Base-by-base conservation (phyloP, 1,139 yeast genomes). In the Geotrichum carabidarum region DNA sequence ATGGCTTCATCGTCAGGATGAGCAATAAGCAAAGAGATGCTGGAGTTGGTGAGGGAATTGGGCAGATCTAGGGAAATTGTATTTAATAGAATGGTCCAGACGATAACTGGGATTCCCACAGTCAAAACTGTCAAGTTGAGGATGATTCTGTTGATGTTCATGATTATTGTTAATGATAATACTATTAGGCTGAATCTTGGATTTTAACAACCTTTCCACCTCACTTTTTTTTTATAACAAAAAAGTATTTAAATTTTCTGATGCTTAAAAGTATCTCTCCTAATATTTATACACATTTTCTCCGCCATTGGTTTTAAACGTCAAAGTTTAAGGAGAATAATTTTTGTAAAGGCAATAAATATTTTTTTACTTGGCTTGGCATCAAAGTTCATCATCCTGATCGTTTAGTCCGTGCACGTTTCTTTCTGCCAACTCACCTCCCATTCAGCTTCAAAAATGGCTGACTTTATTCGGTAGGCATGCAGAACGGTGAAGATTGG, bases 1-100 rank as follows among this genome's bases (percentile, higher is more conserved):
- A 94, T 94, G 55, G 90, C 93, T 70, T 94, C 99, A 68, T 94
- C 99, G 69, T 94, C 99, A 0, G 99, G 99, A 69, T 94, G 99
- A 0, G 96, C 96, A 44, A 90, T 84, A 17, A 93, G 74, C 49
- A 87, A 59, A 18, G 71, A 62, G 43, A 73, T 57, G 32, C 53
- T 38, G 59, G 59, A 43, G 58, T 61, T 56, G 55, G 59, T 48
- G 40, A 65, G 57, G 22, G 48, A 60, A 18, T 32, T 37, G 3
- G 65, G 64, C 42, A 59, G 56, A 12, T 45, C 37, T 18, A 14
- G 30, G 15, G 36, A 27, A 11, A 37, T 18, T 31, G 48, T n/a
- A 8, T 14, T 22, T 8, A 51, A 34, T n/a, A 51, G 11, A 18
- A 37, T 14, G 15, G 30, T 14, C 46, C 40, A 48, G 7, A 52